A percentile compares a stretch with the other conserved stretches of the same genome.
Conservation (phyloP, 75 land plant species). For the Selaginella tamariscina region DNA sequence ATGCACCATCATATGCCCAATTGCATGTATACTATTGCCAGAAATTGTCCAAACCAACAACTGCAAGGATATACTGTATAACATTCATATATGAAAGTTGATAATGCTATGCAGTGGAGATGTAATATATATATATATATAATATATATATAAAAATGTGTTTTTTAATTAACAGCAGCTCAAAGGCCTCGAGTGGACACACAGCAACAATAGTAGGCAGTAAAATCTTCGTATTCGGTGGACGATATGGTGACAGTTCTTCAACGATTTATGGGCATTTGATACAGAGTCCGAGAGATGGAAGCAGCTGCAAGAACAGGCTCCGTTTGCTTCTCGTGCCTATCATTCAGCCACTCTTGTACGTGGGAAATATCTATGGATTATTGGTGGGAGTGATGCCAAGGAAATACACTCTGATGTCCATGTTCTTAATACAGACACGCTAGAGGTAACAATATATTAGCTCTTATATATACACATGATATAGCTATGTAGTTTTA, state of each 20-base stretch:
- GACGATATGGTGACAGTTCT: constrained; percentile 35
- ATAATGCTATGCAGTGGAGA: no score
- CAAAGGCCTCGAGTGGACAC: constrained; percentile 30
- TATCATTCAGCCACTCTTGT: constrained; percentile 37
- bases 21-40: no score
- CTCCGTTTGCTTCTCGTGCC: constrained; percentile 29
- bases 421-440: constrained; percentile 28
- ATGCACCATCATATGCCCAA: no score
- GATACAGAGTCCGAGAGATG: constrained; percentile 30
- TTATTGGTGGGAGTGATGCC: constrained; percentile 38
- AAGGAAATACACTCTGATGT: constrained; percentile 28
- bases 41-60: no score
- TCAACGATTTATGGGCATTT: constrained; percentile 39
- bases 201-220: constrained; percentile 31
- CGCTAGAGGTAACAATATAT: constrained; percentile 35
- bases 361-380: constrained; percentile 25
- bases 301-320: constrained; percentile 28
- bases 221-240: constrained; percentile 32
- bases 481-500: no score
- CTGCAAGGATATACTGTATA: no score
- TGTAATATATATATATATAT: no score
- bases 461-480: no score
- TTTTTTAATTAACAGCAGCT: neutral
- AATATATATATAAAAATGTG: no score
- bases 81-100: no score